Evolutionary conservation across 108 stramenopile genomes (phyloP).

Genomic region (Cyclostephanos tholiformis): DNA sequence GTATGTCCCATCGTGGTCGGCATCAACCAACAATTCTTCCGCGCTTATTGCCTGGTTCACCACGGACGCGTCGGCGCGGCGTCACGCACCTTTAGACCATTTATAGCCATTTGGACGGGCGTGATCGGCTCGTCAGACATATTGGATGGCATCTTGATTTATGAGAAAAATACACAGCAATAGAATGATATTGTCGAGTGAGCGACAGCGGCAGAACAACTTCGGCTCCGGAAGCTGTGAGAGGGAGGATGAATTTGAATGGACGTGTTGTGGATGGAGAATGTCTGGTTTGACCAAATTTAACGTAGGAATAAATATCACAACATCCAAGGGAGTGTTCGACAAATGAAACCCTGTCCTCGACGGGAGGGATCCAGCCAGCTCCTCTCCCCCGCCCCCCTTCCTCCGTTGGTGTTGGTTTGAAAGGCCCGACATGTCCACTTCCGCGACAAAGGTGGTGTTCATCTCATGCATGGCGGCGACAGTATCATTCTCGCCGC

Average conservation of each 20-base stretch:
- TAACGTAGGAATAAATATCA: too few relatives aligned
- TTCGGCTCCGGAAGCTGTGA: too few relatives aligned
- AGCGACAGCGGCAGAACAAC: too few relatives aligned
- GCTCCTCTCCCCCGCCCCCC: too few relatives aligned
- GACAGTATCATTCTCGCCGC: neutral
- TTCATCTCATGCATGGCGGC: neutral
- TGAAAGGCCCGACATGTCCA: neutral
- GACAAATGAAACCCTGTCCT: too few relatives aligned
- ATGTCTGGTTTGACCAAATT: too few relatives aligned
- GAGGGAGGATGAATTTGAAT: too few relatives aligned
- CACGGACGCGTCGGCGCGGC: neutral
- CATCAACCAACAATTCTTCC: neutral
- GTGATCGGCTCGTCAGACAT: constrained; percentile 70
- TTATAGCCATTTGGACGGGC: constrained; percentile 68
- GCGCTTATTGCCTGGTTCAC: neutral
- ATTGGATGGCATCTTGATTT: constrained; percentile 45
- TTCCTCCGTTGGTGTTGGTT: neutral
- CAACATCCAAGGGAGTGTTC: too few relatives aligned
- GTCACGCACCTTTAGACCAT: constrained; percentile 72
- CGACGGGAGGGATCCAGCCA: too few relatives aligned
- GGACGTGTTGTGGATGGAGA: too few relatives aligned
- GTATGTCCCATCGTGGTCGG: neutral
- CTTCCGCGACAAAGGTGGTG: neutral
- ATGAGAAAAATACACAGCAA: too few relatives aligned
- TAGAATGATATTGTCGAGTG: too few relatives aligned